phyloP scores from a whole-genome alignment of 192 early-diverging fungal genomes.

The Blastocladiella britannica region DNA sequence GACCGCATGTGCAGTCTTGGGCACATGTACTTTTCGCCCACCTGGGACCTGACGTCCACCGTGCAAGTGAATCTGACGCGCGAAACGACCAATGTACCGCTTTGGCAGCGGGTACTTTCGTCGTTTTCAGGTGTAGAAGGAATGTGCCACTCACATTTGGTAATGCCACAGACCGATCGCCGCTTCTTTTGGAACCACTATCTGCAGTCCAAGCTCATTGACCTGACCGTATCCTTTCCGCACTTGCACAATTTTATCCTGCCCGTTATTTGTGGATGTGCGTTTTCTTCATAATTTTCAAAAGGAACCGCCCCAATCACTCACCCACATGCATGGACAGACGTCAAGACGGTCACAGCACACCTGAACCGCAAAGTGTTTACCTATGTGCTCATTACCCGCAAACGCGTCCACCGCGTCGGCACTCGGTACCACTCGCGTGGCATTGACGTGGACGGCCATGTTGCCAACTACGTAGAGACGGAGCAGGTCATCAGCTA shows the following conservation, averaged over 20 bases:
- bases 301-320: background rate
- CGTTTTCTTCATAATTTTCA: slow-evolving; percentile 12
- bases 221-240: slow-evolving; percentile 11
- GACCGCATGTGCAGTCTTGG: slow-evolving; percentile 24
- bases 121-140: background rate
- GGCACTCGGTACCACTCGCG: slow-evolving; percentile 86
- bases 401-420: slow-evolving; percentile 56
- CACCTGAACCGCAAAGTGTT: slow-evolving; percentile 46
- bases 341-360: slow-evolving; percentile 35
- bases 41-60: slow-evolving; percentile 66
- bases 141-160: slow-evolving; percentile 3
- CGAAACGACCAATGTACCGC: slow-evolving; percentile 13
- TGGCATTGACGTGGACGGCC: slow-evolving; percentile 73
- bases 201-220: slow-evolving; percentile 45
- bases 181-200: slow-evolving; percentile 87
- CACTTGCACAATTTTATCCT: slow-evolving; percentile 61
- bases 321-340: slow-evolving; percentile 11
- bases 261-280: slow-evolving; percentile 80
- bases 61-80: slow-evolving; percentile 43
- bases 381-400: slow-evolving; percentile 60
- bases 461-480: slow-evolving; percentile 94
- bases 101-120: slow-evolving; percentile 31
- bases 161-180: slow-evolving; percentile 51
- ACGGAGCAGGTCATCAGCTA: slow-evolving; percentile 78
- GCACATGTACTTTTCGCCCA: slow-evolving; percentile 67